A percentile compares a stretch with the other conserved stretches of the same genome.
Evolutionary conservation across 139 green algal species (phyloP).

Genomic region (Gonium pectorale): DNA sequence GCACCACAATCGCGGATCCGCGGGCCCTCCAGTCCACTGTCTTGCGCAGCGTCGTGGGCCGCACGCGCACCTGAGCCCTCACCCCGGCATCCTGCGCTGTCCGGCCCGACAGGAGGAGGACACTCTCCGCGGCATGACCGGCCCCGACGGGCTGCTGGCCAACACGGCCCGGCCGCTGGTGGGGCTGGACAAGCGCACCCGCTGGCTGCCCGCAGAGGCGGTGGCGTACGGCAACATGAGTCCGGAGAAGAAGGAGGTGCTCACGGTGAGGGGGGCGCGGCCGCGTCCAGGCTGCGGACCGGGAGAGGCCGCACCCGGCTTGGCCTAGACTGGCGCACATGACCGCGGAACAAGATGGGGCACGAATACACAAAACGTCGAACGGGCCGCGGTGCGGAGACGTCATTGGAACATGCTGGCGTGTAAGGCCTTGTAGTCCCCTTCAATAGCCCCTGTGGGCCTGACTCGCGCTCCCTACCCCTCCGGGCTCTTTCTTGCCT

Average conservation of each 20-base stretch:
- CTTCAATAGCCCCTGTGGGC: not conserved
- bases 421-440: not conserved
- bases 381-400: too few relatives aligned
- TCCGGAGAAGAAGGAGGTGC: slow-evolving; percentile 32
- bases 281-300: too few relatives aligned
- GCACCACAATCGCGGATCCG: too few relatives aligned
- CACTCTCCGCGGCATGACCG: slow-evolving; percentile 43
- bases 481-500: not conserved
- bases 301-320: too few relatives aligned
- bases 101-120: slow-evolving; percentile 54
- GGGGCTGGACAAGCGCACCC: slow-evolving; percentile 46
- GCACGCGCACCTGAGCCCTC: too few relatives aligned
- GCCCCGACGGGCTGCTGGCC: slow-evolving; percentile 52
- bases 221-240: slow-evolving; percentile 51
- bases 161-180: slow-evolving; percentile 58
- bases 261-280: not conserved
- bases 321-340: too few relatives aligned
- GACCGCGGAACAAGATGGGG: too few relatives aligned
- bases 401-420: too few relatives aligned
- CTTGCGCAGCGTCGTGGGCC: too few relatives aligned
- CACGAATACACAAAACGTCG: too few relatives aligned
- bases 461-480: not conserved
- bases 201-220: slow-evolving; percentile 47
- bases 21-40: too few relatives aligned
- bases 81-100: not conserved